Evolutionary conservation across 352 stramenopile species (phyloP), one percentile per base, ranked within the genome.

Genomic region (Phytophthora lateralis): DNA sequence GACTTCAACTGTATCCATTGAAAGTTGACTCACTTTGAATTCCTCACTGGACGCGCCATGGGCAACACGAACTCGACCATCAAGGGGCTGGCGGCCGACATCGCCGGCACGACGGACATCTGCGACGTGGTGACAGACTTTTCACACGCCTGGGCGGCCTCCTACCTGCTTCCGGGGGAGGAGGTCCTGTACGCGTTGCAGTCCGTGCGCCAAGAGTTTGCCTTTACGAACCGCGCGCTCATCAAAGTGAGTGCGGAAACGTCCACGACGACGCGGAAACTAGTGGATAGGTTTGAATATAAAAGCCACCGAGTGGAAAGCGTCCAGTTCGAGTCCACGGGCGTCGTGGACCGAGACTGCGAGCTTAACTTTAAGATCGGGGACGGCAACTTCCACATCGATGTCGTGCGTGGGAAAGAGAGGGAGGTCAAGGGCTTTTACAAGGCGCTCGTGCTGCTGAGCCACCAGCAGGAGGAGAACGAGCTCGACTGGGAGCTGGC

Each of bases 171-270:
- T 24, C 71, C 72, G 6, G 54, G 43, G 10, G 78, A 88, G 55
- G 43, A 48, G 7, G 62, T 85, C 8, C 43, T 85, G 46, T 88
- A 80, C 59, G 64, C 69, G 35, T 72, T 85, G 35, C 68, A 77
- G 63, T 88, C 74, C 18, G 49, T 49, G 21, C 78, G 82, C n/a
- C 71, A 85, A 38, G 78, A 88, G 62, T 84, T 73, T 42, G 56
- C 71, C 20, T 88, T 88, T 55, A 85, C 78, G 11, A 76, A 83
- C 55, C 71, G 81, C 44, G 78, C 78, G 39, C 46, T 88, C 39
- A 39, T 88, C 17, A 57, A 56, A 34, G 49, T 75, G 41, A 48
- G 61, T n/a, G 75, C 75, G 15, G 65, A 73, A 46, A 73, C 44
- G 39, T 77, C 73, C 21, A 78, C 61, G 2, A 74, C 66, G 11